Evolutionary conservation across 345 rosid species (phyloP).

Genomic region (Erysimum cheiranthoides): DNA sequence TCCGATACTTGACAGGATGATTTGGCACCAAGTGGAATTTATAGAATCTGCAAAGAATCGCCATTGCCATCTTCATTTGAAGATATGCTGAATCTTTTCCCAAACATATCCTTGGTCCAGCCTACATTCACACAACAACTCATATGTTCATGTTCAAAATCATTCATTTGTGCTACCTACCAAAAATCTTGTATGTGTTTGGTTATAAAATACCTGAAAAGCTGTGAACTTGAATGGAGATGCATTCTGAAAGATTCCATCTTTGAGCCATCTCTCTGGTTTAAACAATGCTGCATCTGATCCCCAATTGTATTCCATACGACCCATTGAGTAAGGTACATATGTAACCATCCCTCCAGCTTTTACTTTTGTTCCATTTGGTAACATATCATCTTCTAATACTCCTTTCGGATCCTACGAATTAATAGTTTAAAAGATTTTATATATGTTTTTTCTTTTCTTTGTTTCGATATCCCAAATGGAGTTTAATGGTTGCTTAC

Average conservation of each 20-base stretch:
- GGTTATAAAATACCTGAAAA: slow-evolving; percentile 64
- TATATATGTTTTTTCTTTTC: neutral
- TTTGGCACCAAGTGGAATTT: slow-evolving; percentile 70
- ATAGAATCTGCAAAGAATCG: slow-evolving; percentile 79
- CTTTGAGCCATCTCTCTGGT: slow-evolving; percentile 96
- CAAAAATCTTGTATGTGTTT: neutral
- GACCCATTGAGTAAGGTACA: slow-evolving; percentile 97
- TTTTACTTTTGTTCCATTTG: slow-evolving; percentile 88
- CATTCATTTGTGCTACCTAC: neutral
- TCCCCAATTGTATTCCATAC: slow-evolving; percentile 96
- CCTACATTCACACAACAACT: slow-evolving; percentile 51
- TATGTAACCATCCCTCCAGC: slow-evolving; percentile 99
- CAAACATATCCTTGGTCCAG: slow-evolving; percentile 91
- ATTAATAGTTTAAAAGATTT: neutral
- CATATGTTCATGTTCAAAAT: neutral
- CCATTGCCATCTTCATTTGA: slow-evolving; percentile 94
- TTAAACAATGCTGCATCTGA: slow-evolving; percentile 78
- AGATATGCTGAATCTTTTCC: slow-evolving; percentile 98
- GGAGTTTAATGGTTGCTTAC: slow-evolving; percentile 41
- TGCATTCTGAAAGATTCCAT: slow-evolving; percentile 79
- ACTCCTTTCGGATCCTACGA: slow-evolving; percentile 88
- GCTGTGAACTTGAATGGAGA: slow-evolving; percentile 97
- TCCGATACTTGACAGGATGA: slow-evolving; percentile 86
- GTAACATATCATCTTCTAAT: slow-evolving; percentile 77
- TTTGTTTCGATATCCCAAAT: neutral